Conservation (phyloP, 2,329 filamentous ascomycete species). For the Tolypocladium cylindrosporum region DNA sequence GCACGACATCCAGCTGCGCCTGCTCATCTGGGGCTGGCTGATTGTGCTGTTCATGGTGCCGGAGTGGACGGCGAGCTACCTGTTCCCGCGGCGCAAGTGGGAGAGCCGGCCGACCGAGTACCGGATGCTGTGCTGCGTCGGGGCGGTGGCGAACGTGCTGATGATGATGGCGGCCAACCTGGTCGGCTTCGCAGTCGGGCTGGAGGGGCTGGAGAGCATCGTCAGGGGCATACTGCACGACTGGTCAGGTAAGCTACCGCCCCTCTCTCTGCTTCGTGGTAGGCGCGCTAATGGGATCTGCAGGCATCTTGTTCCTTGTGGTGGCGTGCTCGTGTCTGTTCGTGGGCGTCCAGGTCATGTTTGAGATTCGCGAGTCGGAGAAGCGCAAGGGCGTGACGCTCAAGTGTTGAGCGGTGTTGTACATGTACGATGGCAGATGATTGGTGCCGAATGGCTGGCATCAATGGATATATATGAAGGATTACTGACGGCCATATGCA, state of each 20-base stretch:
- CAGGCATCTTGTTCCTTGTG: conserved; percentile 63
- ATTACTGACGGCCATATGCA: no score
- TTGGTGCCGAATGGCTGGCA: background rate
- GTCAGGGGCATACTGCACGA: conserved; percentile 65
- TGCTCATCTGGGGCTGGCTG: conserved; percentile 95
- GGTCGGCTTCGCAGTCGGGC: conserved; percentile 85
- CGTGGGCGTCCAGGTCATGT: conserved; percentile 87
- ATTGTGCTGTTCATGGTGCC: conserved; percentile 90
- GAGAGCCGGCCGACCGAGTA: conserved; percentile 60
- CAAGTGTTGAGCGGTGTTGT: conserved; percentile 54
- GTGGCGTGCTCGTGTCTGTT: conserved; percentile 68
- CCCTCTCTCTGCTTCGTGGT: background rate
- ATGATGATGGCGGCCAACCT: conserved; percentile 97
- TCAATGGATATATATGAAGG: background rate
- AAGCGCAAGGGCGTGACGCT: conserved; percentile 69
- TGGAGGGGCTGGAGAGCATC: conserved; percentile 77
- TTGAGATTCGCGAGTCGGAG: conserved; percentile 83
- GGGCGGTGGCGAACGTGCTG: conserved; percentile 72
- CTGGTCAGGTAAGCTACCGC: conserved; percentile 46
- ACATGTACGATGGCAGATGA: background rate
- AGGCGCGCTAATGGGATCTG: conserved; percentile 10
- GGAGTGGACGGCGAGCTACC: conserved; percentile 60
- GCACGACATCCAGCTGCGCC: conserved; percentile 88
- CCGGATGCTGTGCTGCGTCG: conserved; percentile 68
- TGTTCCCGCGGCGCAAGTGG: conserved; percentile 70